phyloP scores from a whole-genome alignment of 495 filamentous ascomycete species.

The Margaritispora aquatica region DNA sequence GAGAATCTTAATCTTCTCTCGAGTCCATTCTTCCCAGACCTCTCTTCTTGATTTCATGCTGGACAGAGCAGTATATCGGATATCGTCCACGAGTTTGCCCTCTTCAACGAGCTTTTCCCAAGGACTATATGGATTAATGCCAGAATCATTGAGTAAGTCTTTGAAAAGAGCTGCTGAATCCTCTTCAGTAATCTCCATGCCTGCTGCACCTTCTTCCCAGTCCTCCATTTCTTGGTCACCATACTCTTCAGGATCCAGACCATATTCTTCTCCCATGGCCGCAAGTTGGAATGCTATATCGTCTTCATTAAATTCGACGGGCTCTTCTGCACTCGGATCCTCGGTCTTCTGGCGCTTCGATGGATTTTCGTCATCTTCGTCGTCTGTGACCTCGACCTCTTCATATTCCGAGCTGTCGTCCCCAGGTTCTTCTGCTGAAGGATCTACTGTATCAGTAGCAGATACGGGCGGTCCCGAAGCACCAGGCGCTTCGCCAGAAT shows the following conservation, averaged over 20 bases:
- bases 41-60: slow-evolving; percentile 80
- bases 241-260: slow-evolving; percentile 60
- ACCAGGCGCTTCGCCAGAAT: slow-evolving; percentile 7
- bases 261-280: slow-evolving; percentile 53
- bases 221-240: slow-evolving; percentile 58
- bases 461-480: slow-evolving; percentile 9
- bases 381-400: slow-evolving; percentile 81
- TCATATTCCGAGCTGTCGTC: slow-evolving; percentile 67
- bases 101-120: slow-evolving; percentile 87
- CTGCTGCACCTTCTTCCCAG: slow-evolving; percentile 67
- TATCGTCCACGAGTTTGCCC: slow-evolving; percentile 76
- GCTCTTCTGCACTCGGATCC: slow-evolving; percentile 43
- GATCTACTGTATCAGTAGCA: neutral
- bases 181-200: slow-evolving; percentile 56
- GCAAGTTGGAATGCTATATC: slow-evolving; percentile 91
- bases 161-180: slow-evolving; percentile 72
- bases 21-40: slow-evolving; percentile 74
- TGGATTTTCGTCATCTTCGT: slow-evolving; percentile 40
- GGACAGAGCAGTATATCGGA: slow-evolving; percentile 72
- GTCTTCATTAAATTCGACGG: slow-evolving; percentile 88
- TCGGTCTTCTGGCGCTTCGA: slow-evolving; percentile 64
- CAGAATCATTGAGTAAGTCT: slow-evolving; percentile 75
- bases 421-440: slow-evolving; percentile 24
- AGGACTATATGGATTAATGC: slow-evolving; percentile 80
- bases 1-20: slow-evolving; percentile 61